Base-by-base conservation (phyloP, 2,329 filamentous ascomycete species). In the Orbilia oligospora region DNA sequence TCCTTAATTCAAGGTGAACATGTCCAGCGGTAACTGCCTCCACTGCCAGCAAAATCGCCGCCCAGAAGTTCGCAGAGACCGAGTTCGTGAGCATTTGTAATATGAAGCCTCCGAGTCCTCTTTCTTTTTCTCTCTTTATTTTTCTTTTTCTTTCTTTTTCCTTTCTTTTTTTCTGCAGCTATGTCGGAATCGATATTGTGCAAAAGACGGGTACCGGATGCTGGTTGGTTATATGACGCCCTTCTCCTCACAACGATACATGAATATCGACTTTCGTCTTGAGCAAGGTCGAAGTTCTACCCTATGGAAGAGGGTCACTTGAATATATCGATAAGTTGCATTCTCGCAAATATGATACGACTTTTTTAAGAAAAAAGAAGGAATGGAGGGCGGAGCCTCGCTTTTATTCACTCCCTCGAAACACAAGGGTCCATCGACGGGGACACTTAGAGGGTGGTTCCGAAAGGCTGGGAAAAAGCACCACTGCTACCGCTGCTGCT, bases 1-100 rank as follows among this genome's bases (percentile, higher is more conserved):
- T 76, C n/a, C 63, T 70, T 27, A 76, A 70, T 70, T 76, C 71
- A 8, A 76, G 56, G n/a, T 76, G 71, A 22, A 76, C 48, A 70
- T 76, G 65, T 49, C 71, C 71, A 5, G 71, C 71, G n/a, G 71
- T 70, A 8, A 67, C 65, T 18, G 65, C 56, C 56, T 76, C 71
- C 16, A 44, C 65, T 44, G 58, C 36, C 14, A 76, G 44, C 48
- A 76, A 24, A 41, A 76, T 49, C 55, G 55, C 65, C 33, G 65
- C 51, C 24, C 64, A 63, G 16, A 69, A 49, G 61, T 70, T 76
- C 30, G 65, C 22, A 10, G 71, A 70, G 46, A 44, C 53, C 18
- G 71, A 61, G 38, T 46, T 58, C 48, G 61, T 64, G 24, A 33
- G 49, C 33, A 51, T 67, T 58, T 69, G 51, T 58, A 63, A 61